Evolutionary conservation across 495 filamentous ascomycete species (phyloP), one percentile per base, ranked within the genome.

Genomic region (Talaromyces adpressus): DNA sequence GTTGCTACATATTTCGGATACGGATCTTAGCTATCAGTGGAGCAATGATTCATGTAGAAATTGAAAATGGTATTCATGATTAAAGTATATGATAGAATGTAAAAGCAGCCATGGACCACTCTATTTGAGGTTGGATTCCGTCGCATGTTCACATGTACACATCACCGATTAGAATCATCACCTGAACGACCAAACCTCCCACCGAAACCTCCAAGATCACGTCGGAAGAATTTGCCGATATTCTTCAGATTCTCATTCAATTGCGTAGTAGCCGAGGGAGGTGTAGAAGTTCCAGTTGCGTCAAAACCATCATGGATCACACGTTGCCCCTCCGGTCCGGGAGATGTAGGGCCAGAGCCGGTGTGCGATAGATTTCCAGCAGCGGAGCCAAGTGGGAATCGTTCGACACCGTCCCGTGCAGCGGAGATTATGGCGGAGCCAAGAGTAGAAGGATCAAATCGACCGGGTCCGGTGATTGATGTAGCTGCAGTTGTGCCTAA

Each of bases 211-310:
- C 91, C 89, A 32, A 93, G 84, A 78, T 98, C 94, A 61, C 93
- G 76, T 57, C 88, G 85, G 78, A 98, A 98, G 76, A 98, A 96
- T 75, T 94, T 97, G 3, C 94, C 94, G 72, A 98, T 89, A 73
- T 90, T 96, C 81, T 89, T 91, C 74, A 96, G 69, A 73, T 97
- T 97, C 75, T 95, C 92, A 68, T 96, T 93, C 61, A 96, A 79
- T 47, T 89, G 89, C 4, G 79, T 82, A 6, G 82, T 74, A 20
- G 81, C 74, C 62, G 65, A 70, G 20, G 61, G 63, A 22, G 70
- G 71, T 20, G 67, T 72, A 53, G 63, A 64, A 45, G 59, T 36
- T 39, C 63, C 67, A 54, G 68, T 69, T 57, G 63, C 22, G 27
- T 62, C 14, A 39, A 51, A 49, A 2, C 20, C 32, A 34, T 62